Conservation (phyloP, 1,284 basidiomycete genomes). For the Ceratobasidium sp. region DNA sequence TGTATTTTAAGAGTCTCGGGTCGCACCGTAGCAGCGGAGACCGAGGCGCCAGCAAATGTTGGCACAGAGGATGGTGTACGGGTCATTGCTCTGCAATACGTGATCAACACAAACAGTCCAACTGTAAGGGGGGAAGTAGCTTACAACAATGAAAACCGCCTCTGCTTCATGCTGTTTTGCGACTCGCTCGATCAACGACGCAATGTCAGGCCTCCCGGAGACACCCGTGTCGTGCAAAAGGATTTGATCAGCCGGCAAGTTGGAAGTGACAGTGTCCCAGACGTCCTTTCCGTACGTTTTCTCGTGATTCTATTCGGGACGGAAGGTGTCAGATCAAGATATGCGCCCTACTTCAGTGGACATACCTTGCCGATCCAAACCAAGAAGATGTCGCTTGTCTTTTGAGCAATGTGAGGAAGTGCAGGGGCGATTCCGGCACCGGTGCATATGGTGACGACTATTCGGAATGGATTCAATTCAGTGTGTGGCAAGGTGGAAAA, state of each 20-base stretch:
- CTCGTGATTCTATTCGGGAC: constrained; percentile 22
- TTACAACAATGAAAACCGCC: constrained; percentile 34
- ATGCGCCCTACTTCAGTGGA: neutral
- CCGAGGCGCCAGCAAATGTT: constrained; percentile 37
- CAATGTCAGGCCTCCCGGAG: constrained; percentile 26
- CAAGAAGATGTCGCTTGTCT: constrained; percentile 29
- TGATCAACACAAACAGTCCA: neutral
- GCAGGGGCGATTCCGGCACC: constrained; percentile 34
- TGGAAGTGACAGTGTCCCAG: constrained; percentile 32
- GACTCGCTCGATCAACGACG: constrained; percentile 5
- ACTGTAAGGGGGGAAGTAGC: neutral
- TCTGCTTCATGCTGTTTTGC: constrained; percentile 34
- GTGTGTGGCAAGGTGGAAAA: neutral
- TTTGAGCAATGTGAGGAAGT: constrained; percentile 30
- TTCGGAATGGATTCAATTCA: neutral
- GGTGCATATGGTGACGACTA: constrained; percentile 34
- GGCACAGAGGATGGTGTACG: constrained; percentile 34
- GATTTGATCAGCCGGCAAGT: constrained; percentile 24
- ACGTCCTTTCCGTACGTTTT: constrained; percentile 34
- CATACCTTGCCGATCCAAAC: constrained; percentile 35
- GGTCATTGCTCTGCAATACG: constrained; percentile 22
- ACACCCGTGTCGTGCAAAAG: constrained; percentile 32
- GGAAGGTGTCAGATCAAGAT: constrained; percentile 1
- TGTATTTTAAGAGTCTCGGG: constrained; percentile 27
- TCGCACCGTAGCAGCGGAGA: constrained; percentile 32